These are phyloP conservation scores for Hyaloperonospora arabidopsidis DNA, from an alignment of 352 stramenopile genomes.

Conservation along the genomic window DNA sequence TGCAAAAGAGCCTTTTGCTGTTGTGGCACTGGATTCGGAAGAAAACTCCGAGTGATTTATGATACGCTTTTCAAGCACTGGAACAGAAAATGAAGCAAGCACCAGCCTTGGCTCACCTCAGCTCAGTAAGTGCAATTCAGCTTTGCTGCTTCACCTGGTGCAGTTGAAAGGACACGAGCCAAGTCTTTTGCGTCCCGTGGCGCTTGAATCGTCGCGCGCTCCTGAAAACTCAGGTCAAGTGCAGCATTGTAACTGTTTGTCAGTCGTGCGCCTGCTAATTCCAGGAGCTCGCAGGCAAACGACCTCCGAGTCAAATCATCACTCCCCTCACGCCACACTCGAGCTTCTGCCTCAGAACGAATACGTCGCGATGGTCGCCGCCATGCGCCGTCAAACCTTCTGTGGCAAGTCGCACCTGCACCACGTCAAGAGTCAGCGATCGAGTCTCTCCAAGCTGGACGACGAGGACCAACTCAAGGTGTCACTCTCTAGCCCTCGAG, in stretches of 20 bases:
- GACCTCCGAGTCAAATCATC: neutral
- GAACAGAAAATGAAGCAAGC: too few relatives aligned
- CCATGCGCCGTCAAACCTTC: conserved; percentile 25
- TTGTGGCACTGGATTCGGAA: too few relatives aligned
- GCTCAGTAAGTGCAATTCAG: too few relatives aligned
- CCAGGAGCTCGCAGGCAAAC: neutral
- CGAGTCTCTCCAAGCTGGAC: conserved; percentile 27
- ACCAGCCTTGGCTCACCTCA: too few relatives aligned
- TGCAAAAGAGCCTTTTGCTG: too few relatives aligned
- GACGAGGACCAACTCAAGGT: conserved; percentile 14
- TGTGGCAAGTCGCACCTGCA: conserved; percentile 24
- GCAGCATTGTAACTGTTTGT: neutral
- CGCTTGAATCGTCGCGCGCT: conserved; percentile 10
- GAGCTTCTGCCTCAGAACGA: neutral
- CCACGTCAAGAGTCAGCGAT: conserved; percentile 23
- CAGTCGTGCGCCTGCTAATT: too few relatives aligned
- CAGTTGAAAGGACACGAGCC: conserved; percentile 6
- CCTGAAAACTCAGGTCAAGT: conserved; percentile 25
- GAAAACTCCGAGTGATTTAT: too few relatives aligned
- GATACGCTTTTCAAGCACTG: too few relatives aligned
- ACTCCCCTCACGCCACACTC: neutral
- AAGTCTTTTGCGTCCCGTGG: conserved; percentile 16
- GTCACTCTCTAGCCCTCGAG: conserved; percentile 12
- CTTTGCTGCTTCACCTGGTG: neutral
- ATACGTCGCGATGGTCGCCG: conserved; percentile 18